Percentiles rank a stretch among this genome's conserved stretches.
Evolutionary conservation across 495 filamentous ascomycete species (phyloP).

Genomic region (Chaetomium cochliodes): DNA sequence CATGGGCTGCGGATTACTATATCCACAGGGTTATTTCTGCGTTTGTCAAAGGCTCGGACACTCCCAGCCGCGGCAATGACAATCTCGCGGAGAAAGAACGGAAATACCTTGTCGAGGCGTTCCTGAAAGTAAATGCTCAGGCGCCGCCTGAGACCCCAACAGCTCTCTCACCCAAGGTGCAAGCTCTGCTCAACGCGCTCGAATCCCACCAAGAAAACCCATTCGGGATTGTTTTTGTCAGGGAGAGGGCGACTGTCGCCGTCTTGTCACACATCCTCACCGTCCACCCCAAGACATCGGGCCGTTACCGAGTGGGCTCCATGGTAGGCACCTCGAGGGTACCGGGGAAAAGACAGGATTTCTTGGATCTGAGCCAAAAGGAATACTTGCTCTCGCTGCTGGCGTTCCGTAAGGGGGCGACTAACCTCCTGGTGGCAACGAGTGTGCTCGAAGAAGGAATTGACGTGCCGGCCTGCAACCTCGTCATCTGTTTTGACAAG

Average conservation of each 20-base stretch:
- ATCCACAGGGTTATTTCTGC: conserved; percentile 56
- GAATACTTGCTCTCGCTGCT: conserved; percentile 60
- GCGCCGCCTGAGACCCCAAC: conserved; percentile 27
- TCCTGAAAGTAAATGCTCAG: conserved; percentile 47
- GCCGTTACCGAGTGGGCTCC: conserved; percentile 59
- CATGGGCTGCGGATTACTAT: conserved; percentile 72
- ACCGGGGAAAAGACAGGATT: conserved; percentile 46
- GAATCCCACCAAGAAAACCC: conserved; percentile 47
- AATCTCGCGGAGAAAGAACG: conserved; percentile 55
- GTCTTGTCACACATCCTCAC: conserved; percentile 67
- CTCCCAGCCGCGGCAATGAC: conserved; percentile 32
- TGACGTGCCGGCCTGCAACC: conserved; percentile 79
- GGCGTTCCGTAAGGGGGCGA: conserved; percentile 64
- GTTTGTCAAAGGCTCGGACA: conserved; percentile 37
- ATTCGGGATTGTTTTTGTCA: conserved; percentile 75
- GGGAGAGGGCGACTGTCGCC: conserved; percentile 66
- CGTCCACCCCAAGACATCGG: conserved; percentile 55
- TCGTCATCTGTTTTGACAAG: conserved; percentile 81
- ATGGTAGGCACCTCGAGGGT: conserved; percentile 71
- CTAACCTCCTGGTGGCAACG: conserved; percentile 80
- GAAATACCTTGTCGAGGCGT: conserved; percentile 55
- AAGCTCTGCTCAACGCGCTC: conserved; percentile 54
- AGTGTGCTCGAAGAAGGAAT: conserved; percentile 91
- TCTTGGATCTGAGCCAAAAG: conserved; percentile 60
- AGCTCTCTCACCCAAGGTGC: conserved; percentile 54